These are phyloP conservation scores for Pleurotus cornucopiae DNA, from an alignment of 768 basidiomycete species.

Conservation along the genomic window DNA sequence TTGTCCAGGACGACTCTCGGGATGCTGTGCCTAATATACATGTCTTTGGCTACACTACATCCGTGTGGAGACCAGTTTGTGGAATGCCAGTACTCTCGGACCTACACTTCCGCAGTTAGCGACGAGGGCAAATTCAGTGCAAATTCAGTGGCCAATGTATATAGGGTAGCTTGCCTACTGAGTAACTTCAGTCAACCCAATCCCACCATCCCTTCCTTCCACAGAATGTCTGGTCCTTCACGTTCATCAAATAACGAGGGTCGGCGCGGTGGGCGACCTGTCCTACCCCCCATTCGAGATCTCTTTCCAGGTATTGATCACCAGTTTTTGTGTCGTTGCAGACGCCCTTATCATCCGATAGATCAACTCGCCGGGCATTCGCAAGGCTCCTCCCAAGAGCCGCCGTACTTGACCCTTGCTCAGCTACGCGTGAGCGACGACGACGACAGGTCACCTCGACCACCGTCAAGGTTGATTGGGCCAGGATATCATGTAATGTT, in stretches of 20 bases:
- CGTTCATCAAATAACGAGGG: conserved; percentile 21
- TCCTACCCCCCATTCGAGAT: conserved; percentile 69
- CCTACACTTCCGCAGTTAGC: conserved; percentile 1
- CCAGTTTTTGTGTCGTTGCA: neutral
- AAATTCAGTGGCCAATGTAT: conserved; percentile 3
- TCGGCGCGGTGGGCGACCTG: conserved; percentile 41
- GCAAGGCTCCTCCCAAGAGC: conserved; percentile 23
- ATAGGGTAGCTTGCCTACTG: neutral
- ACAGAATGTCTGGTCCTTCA: conserved; percentile 11
- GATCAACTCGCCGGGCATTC: conserved; percentile 46
- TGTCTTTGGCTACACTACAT: conserved; percentile 1
- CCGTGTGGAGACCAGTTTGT: neutral
- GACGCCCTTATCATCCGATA: conserved; percentile 14
- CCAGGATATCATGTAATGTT: conserved; percentile 10
- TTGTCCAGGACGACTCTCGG: conserved; percentile 3
- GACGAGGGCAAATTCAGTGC: neutral
- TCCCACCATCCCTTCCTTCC: neutral
- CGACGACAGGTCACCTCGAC: conserved; percentile 14
- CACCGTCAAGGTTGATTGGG: conserved; percentile 9
- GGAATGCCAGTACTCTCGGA: conserved; percentile 1
- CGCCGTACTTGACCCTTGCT: conserved; percentile 36
- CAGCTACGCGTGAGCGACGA: conserved; percentile 39
- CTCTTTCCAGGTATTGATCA: conserved; percentile 51
- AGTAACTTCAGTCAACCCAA: neutral
- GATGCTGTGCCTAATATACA: neutral